Conservation (phyloP, 345 rosid genomes). For the Camelina hispida region DNA sequence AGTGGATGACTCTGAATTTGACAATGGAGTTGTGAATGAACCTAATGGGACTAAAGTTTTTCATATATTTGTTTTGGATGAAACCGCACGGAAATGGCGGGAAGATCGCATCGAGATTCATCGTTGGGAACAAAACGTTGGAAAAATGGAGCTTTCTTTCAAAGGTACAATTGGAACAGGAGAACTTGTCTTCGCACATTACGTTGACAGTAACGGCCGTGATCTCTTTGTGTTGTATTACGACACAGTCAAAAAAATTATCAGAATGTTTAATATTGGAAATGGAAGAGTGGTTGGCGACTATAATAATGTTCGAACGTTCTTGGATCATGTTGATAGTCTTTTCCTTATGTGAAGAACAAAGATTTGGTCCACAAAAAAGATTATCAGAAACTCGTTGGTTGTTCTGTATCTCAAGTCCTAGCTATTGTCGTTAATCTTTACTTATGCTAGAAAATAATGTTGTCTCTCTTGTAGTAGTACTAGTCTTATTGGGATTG, state of each 20-base stretch:
- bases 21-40: background rate
- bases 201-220: too few relatives aligned
- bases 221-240: background rate
- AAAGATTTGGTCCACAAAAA: background rate
- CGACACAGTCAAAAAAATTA: background rate
- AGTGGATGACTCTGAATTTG: too few relatives aligned
- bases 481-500: too few relatives aligned
- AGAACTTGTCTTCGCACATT: background rate
- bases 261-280: background rate
- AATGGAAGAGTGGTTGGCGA: too few relatives aligned
- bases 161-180: background rate
- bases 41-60: background rate
- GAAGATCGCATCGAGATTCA: too few relatives aligned
- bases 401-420: background rate
- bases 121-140: too few relatives aligned
- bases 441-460: too few relatives aligned
- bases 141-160: too few relatives aligned
- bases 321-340: constrained; percentile 5
- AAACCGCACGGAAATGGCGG: too few relatives aligned
- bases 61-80: too few relatives aligned
- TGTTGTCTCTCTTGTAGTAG: too few relatives aligned
- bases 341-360: background rate
- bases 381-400: background rate
- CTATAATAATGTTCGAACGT: background rate
- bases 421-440: too few relatives aligned